phyloP scores from a whole-genome alignment of 2,329 filamentous ascomycete species.

The Paecilomyces formosus region DNA sequence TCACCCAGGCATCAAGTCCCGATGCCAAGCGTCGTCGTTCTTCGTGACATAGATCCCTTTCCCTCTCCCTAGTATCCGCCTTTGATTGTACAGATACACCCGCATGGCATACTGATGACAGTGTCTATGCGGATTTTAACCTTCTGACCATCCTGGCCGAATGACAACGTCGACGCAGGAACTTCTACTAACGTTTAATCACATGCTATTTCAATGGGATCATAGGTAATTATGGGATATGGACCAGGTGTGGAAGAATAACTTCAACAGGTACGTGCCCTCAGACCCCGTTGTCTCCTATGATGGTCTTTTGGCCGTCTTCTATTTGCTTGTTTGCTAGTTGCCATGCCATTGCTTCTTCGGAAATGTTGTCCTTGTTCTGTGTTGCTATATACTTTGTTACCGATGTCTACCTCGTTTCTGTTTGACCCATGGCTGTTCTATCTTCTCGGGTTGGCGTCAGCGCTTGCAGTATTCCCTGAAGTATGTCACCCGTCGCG shows the following conservation, averaged over 20 bases:
- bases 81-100: neutral
- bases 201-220: neutral
- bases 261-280: neutral
- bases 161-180: neutral
- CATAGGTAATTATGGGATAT: neutral
- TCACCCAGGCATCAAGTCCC: conserved; percentile 16
- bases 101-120: neutral
- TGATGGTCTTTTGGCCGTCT: neutral
- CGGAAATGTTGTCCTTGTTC: neutral
- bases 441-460: neutral
- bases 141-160: neutral
- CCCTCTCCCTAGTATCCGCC: neutral
- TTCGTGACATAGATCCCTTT: conserved; percentile 20
- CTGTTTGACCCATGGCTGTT: neutral
- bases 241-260: neutral
- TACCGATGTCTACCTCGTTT: neutral
- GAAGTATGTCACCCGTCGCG: neutral
- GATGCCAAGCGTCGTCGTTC: conserved; percentile 49
- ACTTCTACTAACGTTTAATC: neutral
- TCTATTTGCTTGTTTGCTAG: neutral
- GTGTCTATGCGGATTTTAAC: neutral
- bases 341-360: neutral
- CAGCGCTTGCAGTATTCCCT: neutral
- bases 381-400: neutral
- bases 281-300: neutral